Percentiles rank a stretch among this genome's conserved stretches.
Evolutionary conservation across 1,139 yeast species (phyloP).

Genomic region (Yamadazyma blattariae): DNA sequence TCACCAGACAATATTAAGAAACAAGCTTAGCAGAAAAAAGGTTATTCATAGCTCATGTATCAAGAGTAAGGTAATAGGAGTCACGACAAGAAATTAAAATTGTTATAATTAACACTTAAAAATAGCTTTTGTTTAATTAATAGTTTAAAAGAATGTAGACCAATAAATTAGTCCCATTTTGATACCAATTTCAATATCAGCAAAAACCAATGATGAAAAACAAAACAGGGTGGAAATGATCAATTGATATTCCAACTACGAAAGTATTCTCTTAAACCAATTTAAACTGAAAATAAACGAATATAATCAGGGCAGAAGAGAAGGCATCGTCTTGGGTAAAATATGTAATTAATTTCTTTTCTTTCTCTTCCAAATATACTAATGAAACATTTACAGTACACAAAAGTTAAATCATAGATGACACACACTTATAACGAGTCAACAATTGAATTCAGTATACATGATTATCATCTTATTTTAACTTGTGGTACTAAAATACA

Average conservation of each 20-base stretch:
- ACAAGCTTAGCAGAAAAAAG: no score
- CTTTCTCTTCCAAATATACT: background rate
- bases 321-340: constrained; percentile 36
- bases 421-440: background rate
- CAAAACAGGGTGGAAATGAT: constrained; percentile 52
- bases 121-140: no score
- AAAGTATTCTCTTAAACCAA: constrained; percentile 49
- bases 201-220: constrained; percentile 6
- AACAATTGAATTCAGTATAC: background rate
- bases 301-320: constrained; percentile 51
- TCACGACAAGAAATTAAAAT: no score
- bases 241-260: constrained; percentile 41
- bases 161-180: constrained; percentile 42
- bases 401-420: background rate
- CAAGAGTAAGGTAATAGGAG: no score
- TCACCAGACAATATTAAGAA: no score
- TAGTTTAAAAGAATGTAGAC: constrained; percentile 37
- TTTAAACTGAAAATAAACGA: constrained; percentile 53
- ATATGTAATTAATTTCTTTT: no score
- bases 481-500: no score
- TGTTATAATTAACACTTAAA: no score
- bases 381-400: background rate
- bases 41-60: no score
- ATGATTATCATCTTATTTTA: background rate
- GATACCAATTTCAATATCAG: constrained; percentile 17